A percentile compares a stretch with the other conserved stretches of the same genome.
These are phyloP conservation scores for Hyphodiscus sp. DNA, from an alignment of 2,329 filamentous ascomycete species.

Conservation along the genomic window DNA sequence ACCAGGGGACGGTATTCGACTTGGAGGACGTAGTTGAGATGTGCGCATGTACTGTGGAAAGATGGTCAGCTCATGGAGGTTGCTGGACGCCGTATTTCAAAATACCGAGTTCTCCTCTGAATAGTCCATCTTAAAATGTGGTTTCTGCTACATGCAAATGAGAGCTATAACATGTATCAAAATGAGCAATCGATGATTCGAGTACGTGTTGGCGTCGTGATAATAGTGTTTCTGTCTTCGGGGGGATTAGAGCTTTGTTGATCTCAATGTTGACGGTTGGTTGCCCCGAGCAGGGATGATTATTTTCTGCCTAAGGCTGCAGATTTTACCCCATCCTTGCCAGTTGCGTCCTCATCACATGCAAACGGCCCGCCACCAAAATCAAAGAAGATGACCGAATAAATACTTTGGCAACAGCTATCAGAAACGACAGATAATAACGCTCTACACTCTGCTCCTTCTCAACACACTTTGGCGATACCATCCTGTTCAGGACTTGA, in stretches of 20 bases:
- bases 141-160: conserved; percentile 19
- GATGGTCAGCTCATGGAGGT: background rate
- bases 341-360: background rate
- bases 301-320: background rate
- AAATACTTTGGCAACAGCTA: background rate
- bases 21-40: conserved; percentile 25
- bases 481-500: background rate
- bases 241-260: too few relatives aligned
- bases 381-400: background rate
- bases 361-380: background rate
- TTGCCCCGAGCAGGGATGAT: background rate
- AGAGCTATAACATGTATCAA: conserved; percentile 19
- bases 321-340: background rate
- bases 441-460: background rate
- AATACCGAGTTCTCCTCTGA: conserved; percentile 25
- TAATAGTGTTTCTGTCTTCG: background rate
- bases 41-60: conserved; percentile 19
- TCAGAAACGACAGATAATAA: background rate
- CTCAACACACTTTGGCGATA: background rate
- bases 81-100: background rate
- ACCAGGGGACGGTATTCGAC: conserved; percentile 24
- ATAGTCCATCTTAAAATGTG: conserved; percentile 22
- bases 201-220: background rate
- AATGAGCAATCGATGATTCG: background rate
- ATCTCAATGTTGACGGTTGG: background rate